Evolutionary conservation across 331 rosid genomes (phyloP).

Genomic region (Spiraea crenata): DNA sequence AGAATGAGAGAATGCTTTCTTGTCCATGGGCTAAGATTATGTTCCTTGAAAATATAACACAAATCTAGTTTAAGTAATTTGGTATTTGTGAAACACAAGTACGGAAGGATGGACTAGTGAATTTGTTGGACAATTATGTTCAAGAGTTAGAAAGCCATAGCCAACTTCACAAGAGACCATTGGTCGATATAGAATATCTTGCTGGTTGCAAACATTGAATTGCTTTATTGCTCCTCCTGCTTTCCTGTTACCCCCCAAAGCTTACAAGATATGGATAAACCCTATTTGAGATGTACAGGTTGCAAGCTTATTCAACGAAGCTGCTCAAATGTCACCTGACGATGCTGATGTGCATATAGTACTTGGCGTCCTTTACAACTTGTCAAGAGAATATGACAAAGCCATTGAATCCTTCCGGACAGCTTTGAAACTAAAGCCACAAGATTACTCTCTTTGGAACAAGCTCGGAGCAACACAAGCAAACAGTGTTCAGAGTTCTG

Average conservation of each 20-base stretch:
- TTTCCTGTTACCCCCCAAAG: neutral
- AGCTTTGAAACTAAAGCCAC: conserved; percentile 89
- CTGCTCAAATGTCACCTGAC: conserved; percentile 84
- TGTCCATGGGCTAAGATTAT: neutral
- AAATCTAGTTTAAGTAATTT: neutral
- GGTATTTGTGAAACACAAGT: neutral
- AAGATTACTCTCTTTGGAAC: conserved; percentile 98
- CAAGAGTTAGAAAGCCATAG: neutral
- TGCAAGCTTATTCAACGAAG: conserved; percentile 79
- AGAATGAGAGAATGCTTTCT: too few species aligned
- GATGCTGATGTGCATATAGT: conserved; percentile 97
- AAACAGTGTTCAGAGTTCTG: conserved; percentile 96
- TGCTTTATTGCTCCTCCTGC: too few species aligned
- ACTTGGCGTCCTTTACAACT: conserved; percentile 89
- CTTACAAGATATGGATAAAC: neutral
- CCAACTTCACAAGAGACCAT: too few species aligned
- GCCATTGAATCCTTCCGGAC: conserved; percentile 81
- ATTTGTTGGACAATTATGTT: neutral
- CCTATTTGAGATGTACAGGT: conserved; percentile 50
- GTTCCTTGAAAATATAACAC: neutral
- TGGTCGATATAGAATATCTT: too few species aligned
- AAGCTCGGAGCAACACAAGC: conserved; percentile 99
- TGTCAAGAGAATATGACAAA: conserved; percentile 90
- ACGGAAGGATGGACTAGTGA: neutral
- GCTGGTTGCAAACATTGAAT: too few species aligned